A percentile compares a stretch with the other conserved stretches of the same genome.
Conservation (phyloP, 2,329 filamentous ascomycete species). For the Pezicula rhizophila region DNA sequence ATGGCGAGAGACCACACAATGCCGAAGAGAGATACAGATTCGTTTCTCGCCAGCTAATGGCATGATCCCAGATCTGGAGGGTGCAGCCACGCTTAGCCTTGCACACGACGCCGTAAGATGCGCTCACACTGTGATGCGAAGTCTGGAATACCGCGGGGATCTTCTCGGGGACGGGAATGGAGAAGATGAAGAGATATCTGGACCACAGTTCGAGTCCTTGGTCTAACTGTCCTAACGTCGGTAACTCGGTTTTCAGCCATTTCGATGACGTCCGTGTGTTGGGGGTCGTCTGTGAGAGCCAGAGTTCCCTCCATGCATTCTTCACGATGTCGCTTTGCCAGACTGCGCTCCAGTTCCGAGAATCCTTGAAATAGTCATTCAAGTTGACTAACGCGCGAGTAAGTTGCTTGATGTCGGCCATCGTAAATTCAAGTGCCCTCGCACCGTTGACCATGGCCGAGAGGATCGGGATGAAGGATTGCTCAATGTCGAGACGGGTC, state of each 20-base stretch:
- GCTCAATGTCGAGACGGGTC: constrained; percentile 40
- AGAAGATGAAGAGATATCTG: constrained; percentile 41
- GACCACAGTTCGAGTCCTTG: constrained; percentile 40
- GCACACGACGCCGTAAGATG: constrained; percentile 55
- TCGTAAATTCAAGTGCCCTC: constrained; percentile 37
- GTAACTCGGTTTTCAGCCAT: constrained; percentile 39
- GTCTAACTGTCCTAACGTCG: constrained; percentile 39
- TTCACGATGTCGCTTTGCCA: constrained; percentile 41
- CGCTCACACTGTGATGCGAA: constrained; percentile 55
- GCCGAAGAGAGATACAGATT: constrained; percentile 25
- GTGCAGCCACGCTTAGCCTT: constrained; percentile 55
- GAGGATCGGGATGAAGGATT: constrained; percentile 47
- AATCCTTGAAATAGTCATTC: constrained; percentile 30
- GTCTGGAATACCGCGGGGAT: constrained; percentile 54
- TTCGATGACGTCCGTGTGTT: constrained; percentile 34
- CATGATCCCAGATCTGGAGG: constrained; percentile 59
- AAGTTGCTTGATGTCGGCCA: constrained; percentile 37
- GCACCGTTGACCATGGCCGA: constrained; percentile 43
- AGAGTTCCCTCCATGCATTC: constrained; percentile 38
- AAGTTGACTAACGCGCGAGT: constrained; percentile 21
- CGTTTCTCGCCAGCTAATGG: constrained; percentile 52
- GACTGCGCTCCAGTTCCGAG: constrained; percentile 38
- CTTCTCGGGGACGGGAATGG: constrained; percentile 34
- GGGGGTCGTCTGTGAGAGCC: constrained; percentile 37
- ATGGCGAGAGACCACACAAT: constrained; percentile 19